phyloP scores from a whole-genome alignment of 805 yeast genomes.

The Yarrowia alimentaria region DNA sequence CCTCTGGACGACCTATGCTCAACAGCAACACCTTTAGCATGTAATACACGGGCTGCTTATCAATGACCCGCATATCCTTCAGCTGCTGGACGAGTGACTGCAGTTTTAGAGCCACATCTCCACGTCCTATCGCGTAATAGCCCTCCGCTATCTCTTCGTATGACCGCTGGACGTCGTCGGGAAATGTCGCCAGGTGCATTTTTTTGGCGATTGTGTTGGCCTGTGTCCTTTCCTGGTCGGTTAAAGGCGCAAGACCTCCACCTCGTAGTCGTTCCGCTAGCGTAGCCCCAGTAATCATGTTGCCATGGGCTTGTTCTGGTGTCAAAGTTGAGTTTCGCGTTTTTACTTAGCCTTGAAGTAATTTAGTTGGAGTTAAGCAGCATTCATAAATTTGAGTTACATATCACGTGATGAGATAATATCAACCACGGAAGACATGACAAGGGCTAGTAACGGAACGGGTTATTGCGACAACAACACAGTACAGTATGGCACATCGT shows the following conservation, averaged over 20 bases:
- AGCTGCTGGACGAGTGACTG: not conserved
- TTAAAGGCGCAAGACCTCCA: no score
- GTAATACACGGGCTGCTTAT: slow-evolving; percentile 9
- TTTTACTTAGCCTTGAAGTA: no score
- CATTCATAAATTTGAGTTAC: no score
- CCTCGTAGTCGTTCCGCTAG: not conserved
- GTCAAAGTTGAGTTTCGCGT: no score
- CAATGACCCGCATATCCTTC: slow-evolving; percentile 5
- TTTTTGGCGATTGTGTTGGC: slow-evolving; percentile 8
- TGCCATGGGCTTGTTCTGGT: no score
- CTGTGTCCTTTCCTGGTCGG: not conserved
- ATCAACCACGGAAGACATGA: no score
- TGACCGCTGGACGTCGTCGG: slow-evolving; percentile 3
- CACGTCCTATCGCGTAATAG: slow-evolving; percentile 11
- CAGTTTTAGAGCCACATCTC: not conserved
- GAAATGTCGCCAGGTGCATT: slow-evolving; percentile 11
- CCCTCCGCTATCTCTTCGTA: slow-evolving; percentile 2
- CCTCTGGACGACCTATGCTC: slow-evolving; percentile 10
- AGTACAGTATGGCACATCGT: no score
- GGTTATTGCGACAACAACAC: no score
- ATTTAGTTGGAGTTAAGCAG: no score
- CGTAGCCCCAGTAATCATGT: not conserved
- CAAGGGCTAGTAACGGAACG: no score
- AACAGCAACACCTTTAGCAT: slow-evolving; percentile 18
- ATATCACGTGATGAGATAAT: no score